phyloP scores from a whole-genome alignment of 176 grass and related monocot species.

The Urochloa ruziziensis region DNA sequence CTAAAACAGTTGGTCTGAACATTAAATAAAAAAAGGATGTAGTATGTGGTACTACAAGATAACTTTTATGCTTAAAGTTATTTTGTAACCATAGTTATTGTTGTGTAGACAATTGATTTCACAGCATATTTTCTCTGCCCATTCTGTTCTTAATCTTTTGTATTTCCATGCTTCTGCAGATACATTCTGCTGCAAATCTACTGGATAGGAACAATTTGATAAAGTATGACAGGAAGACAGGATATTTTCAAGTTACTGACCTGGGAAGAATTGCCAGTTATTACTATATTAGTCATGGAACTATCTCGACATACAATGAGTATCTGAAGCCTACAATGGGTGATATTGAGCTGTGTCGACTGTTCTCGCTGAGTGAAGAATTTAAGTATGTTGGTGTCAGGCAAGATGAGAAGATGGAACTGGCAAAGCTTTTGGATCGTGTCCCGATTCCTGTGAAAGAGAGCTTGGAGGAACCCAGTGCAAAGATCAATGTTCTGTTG shows the following conservation, averaged over 20 bases:
- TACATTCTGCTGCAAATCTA: conserved; percentile 92
- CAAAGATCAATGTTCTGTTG: conserved; percentile 96
- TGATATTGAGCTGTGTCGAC: conserved; percentile 83
- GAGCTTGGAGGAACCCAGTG: conserved; percentile 94
- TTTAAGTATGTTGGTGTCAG: conserved; percentile 92
- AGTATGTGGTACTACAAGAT: neutral
- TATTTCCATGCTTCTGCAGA: conserved; percentile 50
- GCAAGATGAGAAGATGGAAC: conserved; percentile 95
- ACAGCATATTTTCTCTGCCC: neutral
- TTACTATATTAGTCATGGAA: conserved; percentile 94
- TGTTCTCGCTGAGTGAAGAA: conserved; percentile 95
- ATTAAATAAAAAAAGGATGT: too few species aligned
- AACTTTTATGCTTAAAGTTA: neutral
- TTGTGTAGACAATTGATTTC: neutral
- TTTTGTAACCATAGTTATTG: neutral
- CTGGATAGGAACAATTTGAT: conserved; percentile 93
- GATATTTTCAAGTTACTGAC: conserved; percentile 92
- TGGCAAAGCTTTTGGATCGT: conserved; percentile 89
- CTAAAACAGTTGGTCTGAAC: too few species aligned
- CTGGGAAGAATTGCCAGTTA: conserved; percentile 93
- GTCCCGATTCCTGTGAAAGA: conserved; percentile 99
- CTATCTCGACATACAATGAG: conserved; percentile 91
- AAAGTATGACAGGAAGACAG: conserved; percentile 95
- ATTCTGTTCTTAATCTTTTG: neutral
- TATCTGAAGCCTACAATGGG: conserved; percentile 97